Evolutionary conservation across 495 filamentous ascomycete genomes (phyloP), one percentile per base, ranked within the genome.

Genomic region (Lasiosphaeria miniovina): DNA sequence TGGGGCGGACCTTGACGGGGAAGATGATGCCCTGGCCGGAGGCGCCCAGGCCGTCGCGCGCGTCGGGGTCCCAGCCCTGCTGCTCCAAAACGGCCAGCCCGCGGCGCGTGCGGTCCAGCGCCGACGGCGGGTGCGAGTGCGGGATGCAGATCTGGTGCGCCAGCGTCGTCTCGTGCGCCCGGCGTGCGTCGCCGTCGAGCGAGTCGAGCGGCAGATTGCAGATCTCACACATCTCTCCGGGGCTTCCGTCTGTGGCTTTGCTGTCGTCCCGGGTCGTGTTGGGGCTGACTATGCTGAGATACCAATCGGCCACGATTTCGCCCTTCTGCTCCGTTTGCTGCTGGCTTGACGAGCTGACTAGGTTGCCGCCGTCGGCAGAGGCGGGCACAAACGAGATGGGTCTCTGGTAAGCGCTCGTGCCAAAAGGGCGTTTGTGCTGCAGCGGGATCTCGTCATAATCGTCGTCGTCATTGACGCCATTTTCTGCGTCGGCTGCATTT

Each of bases 21-120:
- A 82, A 85, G 52, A 84, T 76, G 35, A 90, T 88, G 3, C 93
- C 93, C 67, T 93, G 84, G 1, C 88, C 86, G 1, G 69, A 61
- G 17, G 79, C 80, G 0, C 93, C 93, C 0, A 98, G 80, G 0
- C 93, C 93, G 6, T 75, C 65, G 31, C 90, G 74, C 40, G 84
- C 80, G 73, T 98, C 92, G 0, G 90, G 91, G 69, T 96, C 90
- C 89, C 90, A 98, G 41, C 93, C 93, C 62, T 91, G 86, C 1
- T 85, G 79, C 36, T 86, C 80, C 3, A 98, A 84, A 52, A 90
- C 86, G 56, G 82, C 80, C 7, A 98, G 78, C 0, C 93, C 93
- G 71, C 85, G 84, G 40, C 89, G 82, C 3, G 79, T 80, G n/a
- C 93, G 87, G 70, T 96, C 88, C 2, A 96, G 74, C 57, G 88